Evolutionary conservation across 2,329 filamentous ascomycete genomes (phyloP).

Genomic region (Capronia epimyces): DNA sequence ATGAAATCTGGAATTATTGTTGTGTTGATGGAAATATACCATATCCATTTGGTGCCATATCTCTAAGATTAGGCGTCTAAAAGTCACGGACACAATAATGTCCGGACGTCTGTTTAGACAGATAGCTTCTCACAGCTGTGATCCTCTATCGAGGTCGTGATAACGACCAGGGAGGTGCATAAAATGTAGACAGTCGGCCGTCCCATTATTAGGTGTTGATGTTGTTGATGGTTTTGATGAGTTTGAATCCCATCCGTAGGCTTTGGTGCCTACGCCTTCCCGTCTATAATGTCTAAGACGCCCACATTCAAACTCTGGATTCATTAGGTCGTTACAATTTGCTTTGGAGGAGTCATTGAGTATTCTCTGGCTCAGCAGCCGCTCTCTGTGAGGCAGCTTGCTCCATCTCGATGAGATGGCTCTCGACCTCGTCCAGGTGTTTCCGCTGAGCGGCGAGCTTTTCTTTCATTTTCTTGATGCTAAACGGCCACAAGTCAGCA

Average conservation of each 20-base stretch:
- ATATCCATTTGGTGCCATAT: not conserved
- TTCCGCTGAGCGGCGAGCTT: constrained; percentile 20
- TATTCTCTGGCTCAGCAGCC: constrained; percentile 8
- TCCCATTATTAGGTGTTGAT: not conserved
- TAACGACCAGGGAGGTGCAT: not conserved
- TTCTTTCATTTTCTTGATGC: constrained; percentile 23
- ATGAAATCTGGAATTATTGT: too few relatives aligned
- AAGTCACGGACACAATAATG: not conserved
- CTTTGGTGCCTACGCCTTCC: not conserved
- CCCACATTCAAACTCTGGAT: not conserved
- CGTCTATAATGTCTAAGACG: not conserved
- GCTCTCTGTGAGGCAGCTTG: constrained; percentile 1
- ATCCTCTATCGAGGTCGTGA: not conserved
- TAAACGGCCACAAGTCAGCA: constrained; percentile 4
- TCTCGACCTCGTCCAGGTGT: constrained; percentile 23
- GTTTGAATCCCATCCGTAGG: too few relatives aligned
- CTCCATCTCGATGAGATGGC: constrained; percentile 24
- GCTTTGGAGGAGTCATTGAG: constrained; percentile 7
- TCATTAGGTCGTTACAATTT: constrained; percentile 8
- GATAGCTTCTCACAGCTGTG: not conserved
- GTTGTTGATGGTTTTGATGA: too few relatives aligned
- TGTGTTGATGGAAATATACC: not conserved
- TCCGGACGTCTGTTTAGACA: not conserved
- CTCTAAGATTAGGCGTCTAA: not conserved
- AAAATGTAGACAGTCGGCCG: not conserved